Base-by-base conservation (phyloP, 164 flowering plant genomes). In the Vitis amurensis region DNA sequence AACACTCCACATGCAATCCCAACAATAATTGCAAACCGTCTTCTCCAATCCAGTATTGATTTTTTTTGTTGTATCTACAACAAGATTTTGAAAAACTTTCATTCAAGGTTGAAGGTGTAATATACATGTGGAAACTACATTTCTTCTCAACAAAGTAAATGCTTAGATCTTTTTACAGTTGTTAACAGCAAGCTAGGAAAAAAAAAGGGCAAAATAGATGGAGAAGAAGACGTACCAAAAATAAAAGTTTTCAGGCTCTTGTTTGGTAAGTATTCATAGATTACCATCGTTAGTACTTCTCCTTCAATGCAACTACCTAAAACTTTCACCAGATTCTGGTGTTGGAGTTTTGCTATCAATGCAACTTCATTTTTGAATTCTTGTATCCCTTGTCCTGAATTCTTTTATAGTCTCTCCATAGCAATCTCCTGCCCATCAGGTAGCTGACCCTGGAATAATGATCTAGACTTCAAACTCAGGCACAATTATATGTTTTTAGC, bases 1-100 rank as follows among this genome's bases (percentile, higher is more conserved):
- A 82, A 58, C 9, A 85, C 31, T 10, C 86, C 86, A 57, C 88
- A 71, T 31, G 84, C 83, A 47, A 85, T 77, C 17, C 87, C 85
- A 13, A 37, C 3, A 11, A 80, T 73, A 17, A 86, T 86, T 8
- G 74, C 55, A 14, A 71, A 68, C 0, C 84, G 82, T 60, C n/a
- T 77, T 63, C 27, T 55, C 87, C 84, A 82, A 64, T 72, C 73
- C 59, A 84, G 19, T 14, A 62, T 2, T 19, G 48, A 23, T 9
- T 63, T 64, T 64, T 31, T 61, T 73, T 30, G 55, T 59, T 19
- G 65, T 6, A 66, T 76, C 86, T 80, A 69, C 7, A 51, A 51
- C 11, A 63, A 50, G 11, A 47, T 5, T 15, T 1, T 12, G 13
- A 11, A 23, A 3, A 55, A 19, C 23, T 19, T 19, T 19, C 23